Evolutionary conservation across 2,329 filamentous ascomycete species (phyloP), one percentile per base, ranked within the genome.

Genomic region (Aureobasidium melanogenum): DNA sequence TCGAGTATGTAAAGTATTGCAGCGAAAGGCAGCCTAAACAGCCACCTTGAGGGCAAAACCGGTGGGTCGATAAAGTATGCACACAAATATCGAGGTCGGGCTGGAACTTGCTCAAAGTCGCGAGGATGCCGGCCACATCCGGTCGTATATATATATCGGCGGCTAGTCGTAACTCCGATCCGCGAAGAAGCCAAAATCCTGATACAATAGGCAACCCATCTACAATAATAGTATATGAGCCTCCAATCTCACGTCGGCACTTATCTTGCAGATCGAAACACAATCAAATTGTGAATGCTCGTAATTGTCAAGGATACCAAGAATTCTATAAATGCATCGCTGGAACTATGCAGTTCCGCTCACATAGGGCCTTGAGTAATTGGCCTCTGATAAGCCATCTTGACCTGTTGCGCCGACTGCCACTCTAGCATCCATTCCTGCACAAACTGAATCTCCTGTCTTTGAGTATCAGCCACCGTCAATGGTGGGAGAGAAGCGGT

Each of bases 381-480:
- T 39, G 56, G 56, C 46, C 26, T 41, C 2, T 34, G 32, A 26
- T 60, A 60, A 44, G 56, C 34, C 12, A n/a, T 22, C 36, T 51
- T 51, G 36, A 60, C 22, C 39, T 61, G 59, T 34, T 61, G 59
- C 44, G 62, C 46, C 43, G 60, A 48, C 54, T 70, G 48, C 80
- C 83, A 88, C 69, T 88, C 84, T 63, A 79, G 67, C 74, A 91
- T 69, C 88, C 88, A 92, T 50, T 77, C 79, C 66, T 81, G 76
- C 9, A 89, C 88, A 71, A 88, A 87, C 41, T 77, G 73, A 12
- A 83, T 74, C 66, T 88, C 78, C 64, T 81, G 72, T 44, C 74
- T 70, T 69, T 91, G 88, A 0, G 82, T 79, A 15, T 84, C 77
- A 3, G 75, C 77, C 6, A 91, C 80, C 2, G 84, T 74, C 1